Percentiles rank a stretch among this genome's conserved stretches.
phyloP scores from a whole-genome alignment of 1,284 basidiomycete species.

The Cutaneotrichosporon sp. region DNA sequence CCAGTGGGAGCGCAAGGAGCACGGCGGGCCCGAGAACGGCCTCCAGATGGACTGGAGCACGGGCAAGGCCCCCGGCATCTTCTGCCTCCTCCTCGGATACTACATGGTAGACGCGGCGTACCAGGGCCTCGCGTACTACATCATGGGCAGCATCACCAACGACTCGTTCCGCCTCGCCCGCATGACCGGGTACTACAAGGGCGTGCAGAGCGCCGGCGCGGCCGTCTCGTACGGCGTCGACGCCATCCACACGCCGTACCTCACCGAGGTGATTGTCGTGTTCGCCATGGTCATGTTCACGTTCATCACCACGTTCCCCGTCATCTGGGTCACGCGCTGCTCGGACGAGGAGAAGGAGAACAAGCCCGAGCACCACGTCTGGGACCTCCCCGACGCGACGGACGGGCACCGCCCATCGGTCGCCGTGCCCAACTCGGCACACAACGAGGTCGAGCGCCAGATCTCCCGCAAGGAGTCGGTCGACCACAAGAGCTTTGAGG shows the following conservation, averaged over 20 bases:
- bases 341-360: no score
- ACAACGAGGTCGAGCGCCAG: no score
- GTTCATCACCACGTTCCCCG: no score
- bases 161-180: conserved; percentile 46
- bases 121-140: conserved; percentile 50
- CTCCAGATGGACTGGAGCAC: conserved; percentile 3
- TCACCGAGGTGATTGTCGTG: conserved; percentile 39
- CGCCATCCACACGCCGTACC: conserved; percentile 50
- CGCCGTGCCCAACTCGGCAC: no score
- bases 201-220: conserved; percentile 49
- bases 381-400: no score
- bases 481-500: no score
- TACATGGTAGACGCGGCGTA: conserved; percentile 49
- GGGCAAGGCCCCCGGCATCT: not conserved
- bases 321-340: no score
- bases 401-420: no score
- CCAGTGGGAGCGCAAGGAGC: conserved; percentile 29
- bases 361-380: no score
- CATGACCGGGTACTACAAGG: conserved; percentile 52
- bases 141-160: conserved; percentile 33
- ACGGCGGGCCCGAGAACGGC: not conserved
- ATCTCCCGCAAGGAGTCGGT: no score
- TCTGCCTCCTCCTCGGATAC: conserved; percentile 28
- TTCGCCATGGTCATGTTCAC: conserved; percentile 34
- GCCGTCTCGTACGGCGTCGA: conserved; percentile 59